Evolutionary conservation across 2,329 filamentous ascomycete genomes (phyloP), one percentile per base, ranked within the genome.

Genomic region (Venturiaceae sp.): DNA sequence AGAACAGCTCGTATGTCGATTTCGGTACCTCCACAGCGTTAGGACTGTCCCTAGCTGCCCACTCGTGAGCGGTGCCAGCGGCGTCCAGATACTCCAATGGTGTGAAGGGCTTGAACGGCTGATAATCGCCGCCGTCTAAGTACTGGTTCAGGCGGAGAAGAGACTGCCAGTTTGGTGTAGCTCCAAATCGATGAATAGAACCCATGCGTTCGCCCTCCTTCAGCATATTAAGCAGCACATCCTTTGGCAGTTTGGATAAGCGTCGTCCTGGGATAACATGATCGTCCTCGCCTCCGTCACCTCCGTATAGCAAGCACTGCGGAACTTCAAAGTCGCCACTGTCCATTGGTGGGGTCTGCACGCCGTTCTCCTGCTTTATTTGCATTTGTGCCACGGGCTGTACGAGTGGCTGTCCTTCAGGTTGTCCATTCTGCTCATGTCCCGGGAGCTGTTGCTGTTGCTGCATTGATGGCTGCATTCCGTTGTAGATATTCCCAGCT

Each of bases 111-210:
- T n/a, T 50, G 39, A 58, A 59, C 2, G 58, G 58, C 16, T 37
- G 34, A 36, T 59, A 59, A 44, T 59, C 58, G 23, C 53, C 53
- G 19, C 46, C 26, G 8, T 59, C 58, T 50, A 59, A 34, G 34
- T 56, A 59, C 32, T 59, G 34, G 19, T 57, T 57, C 26, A 59
- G 36, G 28, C 58, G 58, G 19, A 59, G 23, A 14, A 59, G 28
- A 23, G 58, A 58, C 36, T 58, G 44, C n/a, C 50, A 58, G 23
- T 58, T 47, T 23, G 57, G 47, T 26, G 36, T 58, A 32, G 26
- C 8, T 23, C 57, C 57, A 26, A 58, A 30, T 19, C 32, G 30
- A 32, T 53, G 57, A 8, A 58, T 32, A 50, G 16, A 16, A 6
- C 46, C 57, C 47, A 37, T 26, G 23, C 47, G 30, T 32, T 41